These are phyloP conservation scores for Leavenworthia alabamica DNA, from an alignment of 345 rosid genomes.

Conservation along the genomic window DNA sequence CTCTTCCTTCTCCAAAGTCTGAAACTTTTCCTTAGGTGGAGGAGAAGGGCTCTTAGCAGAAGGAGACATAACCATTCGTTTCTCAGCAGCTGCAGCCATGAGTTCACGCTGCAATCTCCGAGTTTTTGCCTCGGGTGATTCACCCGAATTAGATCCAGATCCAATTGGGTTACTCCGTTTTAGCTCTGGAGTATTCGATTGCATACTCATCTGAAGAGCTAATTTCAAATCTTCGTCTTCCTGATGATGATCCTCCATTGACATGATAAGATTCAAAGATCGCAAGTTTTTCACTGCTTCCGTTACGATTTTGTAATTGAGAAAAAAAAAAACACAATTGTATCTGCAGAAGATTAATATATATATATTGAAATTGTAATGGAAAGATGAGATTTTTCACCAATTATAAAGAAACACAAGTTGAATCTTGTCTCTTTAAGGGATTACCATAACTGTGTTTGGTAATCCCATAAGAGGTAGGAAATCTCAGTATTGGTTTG, in stretches of 20 bases:
- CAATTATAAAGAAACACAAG: neutral
- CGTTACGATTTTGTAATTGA: constrained; percentile 1
- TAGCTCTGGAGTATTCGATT: constrained; percentile 79
- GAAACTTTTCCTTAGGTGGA: constrained; percentile 29
- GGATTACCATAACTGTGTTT: neutral
- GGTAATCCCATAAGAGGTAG: neutral
- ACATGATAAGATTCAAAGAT: constrained; percentile 3
- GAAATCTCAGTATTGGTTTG: neutral
- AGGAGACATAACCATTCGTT: constrained; percentile 49
- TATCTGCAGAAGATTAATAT: constrained; percentile 3
- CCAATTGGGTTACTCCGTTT: constrained; percentile 86
- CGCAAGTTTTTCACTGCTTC: neutral
- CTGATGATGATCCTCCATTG: constrained; percentile 88
- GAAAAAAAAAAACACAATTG: neutral
- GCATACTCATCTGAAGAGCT: constrained; percentile 95
- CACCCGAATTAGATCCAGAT: constrained; percentile 26
- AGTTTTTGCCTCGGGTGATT: constrained; percentile 53
- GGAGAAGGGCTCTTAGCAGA: constrained; percentile 26
- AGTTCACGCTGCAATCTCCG: constrained; percentile 74
- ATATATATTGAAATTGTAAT: neutral
- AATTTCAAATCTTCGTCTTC: constrained; percentile 79
- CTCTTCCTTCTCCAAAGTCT: constrained; percentile 37
- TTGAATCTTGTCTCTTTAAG: neutral
- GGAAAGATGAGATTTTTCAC: neutral
- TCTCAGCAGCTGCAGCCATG: constrained; percentile 99